phyloP scores from a whole-genome alignment of 1,139 yeast genomes.

The Kurtzmaniella quercitrusa region DNA sequence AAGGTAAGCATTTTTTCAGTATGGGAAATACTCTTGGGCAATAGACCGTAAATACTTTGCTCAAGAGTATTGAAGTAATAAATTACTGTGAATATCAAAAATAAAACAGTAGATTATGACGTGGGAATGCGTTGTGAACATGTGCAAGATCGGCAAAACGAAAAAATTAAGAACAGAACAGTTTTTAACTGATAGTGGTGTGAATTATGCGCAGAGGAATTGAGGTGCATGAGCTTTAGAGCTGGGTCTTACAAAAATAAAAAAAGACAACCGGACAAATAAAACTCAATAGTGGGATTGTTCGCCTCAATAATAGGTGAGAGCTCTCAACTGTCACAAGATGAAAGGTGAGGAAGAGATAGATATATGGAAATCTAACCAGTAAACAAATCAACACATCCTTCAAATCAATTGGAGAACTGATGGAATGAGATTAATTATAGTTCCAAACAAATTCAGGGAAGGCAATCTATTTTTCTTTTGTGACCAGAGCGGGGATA shows the following conservation, averaged over 20 bases:
- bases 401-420: too few species aligned
- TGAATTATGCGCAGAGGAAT: background rate
- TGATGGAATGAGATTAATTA: too few species aligned
- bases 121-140: background rate
- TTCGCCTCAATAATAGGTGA: too few species aligned
- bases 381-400: too few species aligned
- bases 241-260: background rate
- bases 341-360: too few species aligned
- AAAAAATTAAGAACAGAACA: background rate
- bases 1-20: too few species aligned
- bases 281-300: background rate
- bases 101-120: background rate
- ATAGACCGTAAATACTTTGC: too few species aligned
- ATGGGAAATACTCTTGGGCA: too few species aligned
- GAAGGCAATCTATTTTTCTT: background rate
- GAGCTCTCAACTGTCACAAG: too few species aligned
- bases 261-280: background rate
- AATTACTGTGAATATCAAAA: background rate
- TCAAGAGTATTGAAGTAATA: too few species aligned
- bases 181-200: background rate
- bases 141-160: slow-evolving; percentile 1
- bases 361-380: too few species aligned
- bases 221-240: background rate
- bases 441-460: too few species aligned
- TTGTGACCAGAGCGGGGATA: background rate